phyloP scores from a whole-genome alignment of 2,329 filamentous ascomycete species.

The Huntiella moniliformis region DNA sequence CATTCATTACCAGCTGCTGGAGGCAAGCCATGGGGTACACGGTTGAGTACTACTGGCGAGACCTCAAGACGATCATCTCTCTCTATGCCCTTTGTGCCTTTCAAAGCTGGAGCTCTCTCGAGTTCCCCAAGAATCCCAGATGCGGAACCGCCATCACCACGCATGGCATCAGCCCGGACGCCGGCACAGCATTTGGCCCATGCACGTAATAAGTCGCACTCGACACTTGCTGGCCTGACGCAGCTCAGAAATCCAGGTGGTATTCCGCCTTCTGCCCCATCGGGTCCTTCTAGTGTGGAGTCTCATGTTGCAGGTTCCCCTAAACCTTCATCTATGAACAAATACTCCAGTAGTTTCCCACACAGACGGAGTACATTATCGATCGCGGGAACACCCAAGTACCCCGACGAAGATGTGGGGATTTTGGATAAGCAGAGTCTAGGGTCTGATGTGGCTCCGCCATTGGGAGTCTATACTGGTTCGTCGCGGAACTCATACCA shows the following conservation, averaged over 20 bases:
- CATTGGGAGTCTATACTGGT: conserved; percentile 62
- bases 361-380: conserved; percentile 66
- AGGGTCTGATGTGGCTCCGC: conserved; percentile 53
- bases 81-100: conserved; percentile 80
- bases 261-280: conserved; percentile 16
- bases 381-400: conserved; percentile 42
- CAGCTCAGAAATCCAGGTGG: conserved; percentile 12
- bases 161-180: conserved; percentile 19
- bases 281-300: conserved; percentile 26
- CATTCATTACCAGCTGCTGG: conserved; percentile 32
- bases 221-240: conserved; percentile 2
- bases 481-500: conserved; percentile 47
- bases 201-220: conserved; percentile 10
- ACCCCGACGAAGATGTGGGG: conserved; percentile 48
- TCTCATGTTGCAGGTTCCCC: conserved; percentile 59
- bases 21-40: conserved; percentile 4
- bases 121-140: conserved; percentile 50
- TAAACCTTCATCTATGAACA: conserved; percentile 55
- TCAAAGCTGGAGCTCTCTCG: conserved; percentile 90
- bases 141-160: conserved; percentile 28
- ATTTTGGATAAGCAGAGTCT: conserved; percentile 68
- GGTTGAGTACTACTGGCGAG: conserved; percentile 6
- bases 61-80: conserved; percentile 50
- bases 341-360: conserved; percentile 88
- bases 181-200: conserved; percentile 15